Conservation (phyloP, 768 basidiomycete genomes). For the Mycena rebaudengoi region DNA sequence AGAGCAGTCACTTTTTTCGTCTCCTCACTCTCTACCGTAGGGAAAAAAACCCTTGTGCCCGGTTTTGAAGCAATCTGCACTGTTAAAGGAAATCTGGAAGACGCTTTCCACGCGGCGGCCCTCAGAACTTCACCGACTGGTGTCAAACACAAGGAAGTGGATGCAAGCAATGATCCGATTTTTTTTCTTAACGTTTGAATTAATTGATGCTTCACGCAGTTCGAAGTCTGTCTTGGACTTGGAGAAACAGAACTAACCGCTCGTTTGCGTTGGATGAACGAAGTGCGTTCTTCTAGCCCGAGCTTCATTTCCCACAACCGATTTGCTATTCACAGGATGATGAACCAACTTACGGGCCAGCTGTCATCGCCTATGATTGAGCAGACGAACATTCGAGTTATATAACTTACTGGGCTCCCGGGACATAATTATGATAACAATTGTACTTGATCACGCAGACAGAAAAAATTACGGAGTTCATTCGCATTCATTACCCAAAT, state of each 20-base stretch:
- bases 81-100: conserved; percentile 12
- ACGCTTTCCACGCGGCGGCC: conserved; percentile 7
- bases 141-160: background rate
- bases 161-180: background rate
- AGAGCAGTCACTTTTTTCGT: background rate
- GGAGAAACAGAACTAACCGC: conserved; percentile 32
- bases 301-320: no score
- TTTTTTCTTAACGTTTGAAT: background rate
- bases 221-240: conserved; percentile 24
- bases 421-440: no score
- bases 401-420: no score
- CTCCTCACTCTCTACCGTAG: background rate
- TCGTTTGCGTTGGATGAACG: conserved; percentile 26
- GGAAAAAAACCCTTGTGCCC: conserved; percentile 16
- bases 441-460: no score
- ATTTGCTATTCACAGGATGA: conserved; percentile 16
- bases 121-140: background rate
- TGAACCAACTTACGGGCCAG: conserved; percentile 24
- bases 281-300: conserved; percentile 14
- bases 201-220: conserved; percentile 9
- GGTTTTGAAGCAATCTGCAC: conserved; percentile 27
- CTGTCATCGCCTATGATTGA: conserved; percentile 29
- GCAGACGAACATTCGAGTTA: no score
- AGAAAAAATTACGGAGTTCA: no score
- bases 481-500: no score